phyloP scores from a whole-genome alignment of 768 basidiomycete genomes.

The Boletus rubescentipes region DNA sequence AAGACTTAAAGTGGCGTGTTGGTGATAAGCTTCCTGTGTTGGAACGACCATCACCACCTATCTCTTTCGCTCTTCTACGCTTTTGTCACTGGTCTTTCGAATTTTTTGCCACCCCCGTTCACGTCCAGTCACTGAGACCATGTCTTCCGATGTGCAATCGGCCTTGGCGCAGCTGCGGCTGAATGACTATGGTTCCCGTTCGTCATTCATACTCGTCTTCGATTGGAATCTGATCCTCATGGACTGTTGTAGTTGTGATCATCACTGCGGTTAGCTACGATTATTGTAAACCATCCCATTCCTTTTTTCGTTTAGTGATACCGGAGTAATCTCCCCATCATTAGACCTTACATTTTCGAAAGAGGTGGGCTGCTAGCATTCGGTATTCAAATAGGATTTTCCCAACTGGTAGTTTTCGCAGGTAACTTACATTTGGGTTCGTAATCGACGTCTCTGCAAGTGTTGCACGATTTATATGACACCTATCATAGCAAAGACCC shows the following conservation, averaged over 20 bases:
- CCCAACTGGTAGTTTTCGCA: not conserved
- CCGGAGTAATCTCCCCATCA: not conserved
- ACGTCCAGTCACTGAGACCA: too few species aligned
- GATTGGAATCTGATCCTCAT: too few species aligned
- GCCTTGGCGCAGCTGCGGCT: too few species aligned
- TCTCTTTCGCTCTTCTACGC: too few species aligned
- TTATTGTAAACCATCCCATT: too few species aligned
- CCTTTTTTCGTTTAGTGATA: not conserved
- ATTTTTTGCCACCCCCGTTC: too few species aligned
- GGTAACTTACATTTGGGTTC: slow-evolving; percentile 2
- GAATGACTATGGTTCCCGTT: not conserved
- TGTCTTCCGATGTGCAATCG: slow-evolving; percentile 2
- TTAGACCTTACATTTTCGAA: not conserved
- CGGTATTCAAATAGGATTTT: too few species aligned
- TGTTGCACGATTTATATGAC: not conserved
- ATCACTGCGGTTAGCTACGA: not conserved
- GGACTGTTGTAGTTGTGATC: too few species aligned
- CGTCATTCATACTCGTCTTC: not conserved
- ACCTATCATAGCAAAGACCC: not conserved
- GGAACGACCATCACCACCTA: too few species aligned
- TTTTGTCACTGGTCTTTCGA: too few species aligned
- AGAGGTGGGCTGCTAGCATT: not conserved
- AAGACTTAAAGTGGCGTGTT: too few species aligned
- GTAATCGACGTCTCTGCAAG: not conserved
- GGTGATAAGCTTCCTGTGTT: too few species aligned